Percentiles rank a stretch among this genome's conserved stretches.
Evolutionary conservation across 768 basidiomycete species (phyloP).

Genomic region (Phlebiopsis flavidoalba): DNA sequence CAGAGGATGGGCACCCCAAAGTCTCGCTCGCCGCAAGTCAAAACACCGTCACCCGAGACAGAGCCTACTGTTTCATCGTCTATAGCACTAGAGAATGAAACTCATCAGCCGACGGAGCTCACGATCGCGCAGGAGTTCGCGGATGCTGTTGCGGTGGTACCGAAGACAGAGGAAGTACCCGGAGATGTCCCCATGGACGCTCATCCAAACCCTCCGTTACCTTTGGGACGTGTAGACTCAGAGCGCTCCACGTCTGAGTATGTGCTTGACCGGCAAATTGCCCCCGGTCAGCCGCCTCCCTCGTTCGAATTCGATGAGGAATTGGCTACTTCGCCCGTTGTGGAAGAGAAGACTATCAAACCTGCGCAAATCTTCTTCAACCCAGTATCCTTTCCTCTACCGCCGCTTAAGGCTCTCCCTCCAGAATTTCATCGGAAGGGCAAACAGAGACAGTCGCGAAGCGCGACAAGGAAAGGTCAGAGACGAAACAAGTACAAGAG

Average conservation of each 20-base stretch:
- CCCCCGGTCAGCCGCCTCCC: neutral
- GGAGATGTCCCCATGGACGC: neutral
- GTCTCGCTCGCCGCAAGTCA: neutral
- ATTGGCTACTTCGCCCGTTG: neutral
- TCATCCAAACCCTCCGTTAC: neutral
- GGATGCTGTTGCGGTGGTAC: neutral
- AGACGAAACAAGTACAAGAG: slow-evolving; percentile 49
- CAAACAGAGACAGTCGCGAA: slow-evolving; percentile 45
- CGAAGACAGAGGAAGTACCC: neutral
- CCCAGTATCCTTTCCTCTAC: slow-evolving; percentile 45
- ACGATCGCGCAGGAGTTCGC: neutral
- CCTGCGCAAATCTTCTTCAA: slow-evolving; percentile 22
- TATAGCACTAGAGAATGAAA: neutral
- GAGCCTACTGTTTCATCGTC: neutral
- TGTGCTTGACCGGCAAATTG: neutral
- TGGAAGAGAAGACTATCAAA: neutral
- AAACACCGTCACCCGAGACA: neutral
- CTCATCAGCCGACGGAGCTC: neutral
- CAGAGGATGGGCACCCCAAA: neutral
- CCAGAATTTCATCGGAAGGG: slow-evolving; percentile 47
- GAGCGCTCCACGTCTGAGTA: slow-evolving; percentile 5
- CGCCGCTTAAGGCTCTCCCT: slow-evolving; percentile 50
- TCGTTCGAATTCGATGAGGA: slow-evolving; percentile 8
- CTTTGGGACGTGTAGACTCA: slow-evolving; percentile 1
- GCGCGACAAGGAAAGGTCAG: slow-evolving; percentile 42